Evolutionary conservation across 2,329 filamentous ascomycete genomes (phyloP), one percentile per base, ranked within the genome.

Genomic region (Fusarium pseudograminearum): DNA sequence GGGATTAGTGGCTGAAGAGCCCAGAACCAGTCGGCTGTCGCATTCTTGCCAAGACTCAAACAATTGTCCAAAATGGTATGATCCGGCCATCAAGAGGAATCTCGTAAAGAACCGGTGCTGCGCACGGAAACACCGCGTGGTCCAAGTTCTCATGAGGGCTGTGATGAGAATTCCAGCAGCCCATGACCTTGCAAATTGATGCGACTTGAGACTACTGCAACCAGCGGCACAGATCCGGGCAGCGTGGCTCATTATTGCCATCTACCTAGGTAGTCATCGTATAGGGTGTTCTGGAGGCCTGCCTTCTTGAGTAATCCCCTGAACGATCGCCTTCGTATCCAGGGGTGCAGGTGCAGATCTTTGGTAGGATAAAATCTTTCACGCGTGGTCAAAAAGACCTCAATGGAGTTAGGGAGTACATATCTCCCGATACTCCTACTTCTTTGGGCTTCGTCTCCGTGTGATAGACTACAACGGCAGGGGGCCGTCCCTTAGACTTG

Each of bases 41-140:
- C 57, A 52, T 57, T 57, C 46, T 30, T 67, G 72, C 72, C 73
- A 74, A 75, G 70, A 52, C 64, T 57, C 53, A 58, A 60, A 75
- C 61, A 56, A 46, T 66, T 53, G 54, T 58, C 18, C 36, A 57
- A 47, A 42, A 55, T 71, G 73, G 71, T 64, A 75, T 71, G 59
- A 47, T 54, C 67, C 45, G 48, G 45, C 40, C 59, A 61, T 53
- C 57, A 46, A 62, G 48, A 60, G 46, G 62, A 69, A 61, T 57
- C 48, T 45, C 31, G 36, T 24, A 48, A 44, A 55, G 9, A 41
- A 24, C 34, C 7, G 20, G 33, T 61, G 38, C 44, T 61, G 52
- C 20, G 44, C 52, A 53, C 53, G 34, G 34, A 56, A 42, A 50
- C 14, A 34, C 56, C 38, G 50, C 57, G 30, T 56, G 60, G 41